These are phyloP conservation scores for Clathrospora elynae DNA, from an alignment of 2,329 filamentous ascomycete species.

Conservation along the genomic window DNA sequence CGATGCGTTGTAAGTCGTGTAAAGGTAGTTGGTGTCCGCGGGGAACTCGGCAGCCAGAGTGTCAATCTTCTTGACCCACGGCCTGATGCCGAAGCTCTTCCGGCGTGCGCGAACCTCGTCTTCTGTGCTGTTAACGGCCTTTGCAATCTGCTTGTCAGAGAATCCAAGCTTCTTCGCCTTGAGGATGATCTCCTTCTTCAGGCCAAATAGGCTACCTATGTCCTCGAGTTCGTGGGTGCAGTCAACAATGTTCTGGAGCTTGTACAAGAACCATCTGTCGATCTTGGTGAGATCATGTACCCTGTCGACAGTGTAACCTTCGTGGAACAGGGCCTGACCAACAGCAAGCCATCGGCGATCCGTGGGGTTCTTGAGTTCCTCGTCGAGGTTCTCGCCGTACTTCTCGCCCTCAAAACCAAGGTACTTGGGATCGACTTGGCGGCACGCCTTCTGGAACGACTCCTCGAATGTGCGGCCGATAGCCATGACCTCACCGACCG, in stretches of 20 bases:
- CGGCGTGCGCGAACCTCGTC: constrained; percentile 85
- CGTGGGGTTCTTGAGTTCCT: constrained; percentile 86
- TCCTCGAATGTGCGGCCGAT: constrained; percentile 98
- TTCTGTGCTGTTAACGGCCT: constrained; percentile 82
- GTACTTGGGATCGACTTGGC: constrained; percentile 91
- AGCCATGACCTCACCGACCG: constrained; percentile 98
- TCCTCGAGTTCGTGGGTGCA: constrained; percentile 84
- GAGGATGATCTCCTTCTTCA: constrained; percentile 86
- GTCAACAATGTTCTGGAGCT: constrained; percentile 96
- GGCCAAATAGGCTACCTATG: constrained; percentile 77
- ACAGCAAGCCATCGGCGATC: constrained; percentile 97
- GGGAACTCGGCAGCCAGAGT: constrained; percentile 82
- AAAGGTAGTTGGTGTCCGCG: constrained; percentile 67
- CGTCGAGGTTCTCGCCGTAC: constrained; percentile 85
- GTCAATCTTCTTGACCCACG: constrained; percentile 98
- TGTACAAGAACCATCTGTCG: constrained; percentile 99
- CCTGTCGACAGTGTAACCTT: constrained; percentile 89
- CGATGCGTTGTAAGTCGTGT: constrained; percentile 96
- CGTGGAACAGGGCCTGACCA: constrained; percentile 96
- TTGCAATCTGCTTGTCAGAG: constrained; percentile 92
- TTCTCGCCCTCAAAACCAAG: constrained; percentile 93
- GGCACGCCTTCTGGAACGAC: constrained; percentile 98
- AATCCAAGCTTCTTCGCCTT: constrained; percentile 98
- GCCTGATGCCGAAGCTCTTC: constrained; percentile 84
- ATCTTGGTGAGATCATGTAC: constrained; percentile 97